Base-by-base conservation (phyloP, 1,284 basidiomycete species). In the Cryptococcus hybrid region DNA sequence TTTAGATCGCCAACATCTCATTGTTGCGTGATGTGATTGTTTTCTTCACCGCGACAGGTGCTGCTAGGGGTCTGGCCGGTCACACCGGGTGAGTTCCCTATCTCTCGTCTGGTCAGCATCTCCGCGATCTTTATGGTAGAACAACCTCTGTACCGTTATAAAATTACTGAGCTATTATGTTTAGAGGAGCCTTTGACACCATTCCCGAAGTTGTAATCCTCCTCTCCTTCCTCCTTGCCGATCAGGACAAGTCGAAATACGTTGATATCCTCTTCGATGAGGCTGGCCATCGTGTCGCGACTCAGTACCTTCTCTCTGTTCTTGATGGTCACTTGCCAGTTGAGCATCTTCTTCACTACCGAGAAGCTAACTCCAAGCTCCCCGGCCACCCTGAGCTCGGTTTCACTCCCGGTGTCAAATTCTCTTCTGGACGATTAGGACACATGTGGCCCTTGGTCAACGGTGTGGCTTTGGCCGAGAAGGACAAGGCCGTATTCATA, bases 381-480 rank as follows among this genome's bases (percentile, higher is more conserved):
- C 24, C 24, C 24, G 24, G 24, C 24, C 24, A 24, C 24, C 24
- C 24, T 24, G 24, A 24, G 24, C 24, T 24, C 24, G 24, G 24
- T 24, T 3, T 24, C 24, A 24, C 24, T 24, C 24, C 24, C 24
- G 24, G 24, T n/a, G n/a, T 24, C 24, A 24, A 24, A 3, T 91
- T 91, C 79, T 90, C 88, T 7, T 90, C 89, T 1, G 89, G 89
- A 35, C 87, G 89, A 73, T 83, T 90, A 35, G 88, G 88, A 1
- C 88, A 90, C 75, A 84, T 90, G 82, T 90, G 88, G 86, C 85
- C 88, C 0, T 76, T 88, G 59, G 86, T 90, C 56, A 91, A 90
- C 71, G 89, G 89, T 70, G 81, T 92, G 51, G 86, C 89, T 3
- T 75, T 92, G 53, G 89, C 88, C 42, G 85, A 91, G 79, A 82